Conservation (phyloP, 2,329 filamentous ascomycete genomes). For the Pyrenochaeta sp. region DNA sequence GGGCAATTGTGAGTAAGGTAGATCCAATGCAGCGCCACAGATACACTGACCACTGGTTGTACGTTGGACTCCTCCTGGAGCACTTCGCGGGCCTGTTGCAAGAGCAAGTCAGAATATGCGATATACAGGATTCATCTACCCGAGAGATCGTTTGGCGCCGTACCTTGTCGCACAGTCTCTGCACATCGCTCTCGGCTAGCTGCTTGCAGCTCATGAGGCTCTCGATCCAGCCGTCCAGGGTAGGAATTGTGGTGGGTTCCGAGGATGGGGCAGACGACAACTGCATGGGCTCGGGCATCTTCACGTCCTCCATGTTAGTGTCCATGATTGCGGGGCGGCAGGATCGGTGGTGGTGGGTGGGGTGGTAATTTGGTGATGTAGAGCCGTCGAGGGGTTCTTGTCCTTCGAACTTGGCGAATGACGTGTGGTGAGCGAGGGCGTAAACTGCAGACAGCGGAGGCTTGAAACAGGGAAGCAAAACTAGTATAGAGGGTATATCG, state of each 20-base stretch:
- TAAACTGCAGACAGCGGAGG: conserved; percentile 11
- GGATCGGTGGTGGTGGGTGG: conserved; percentile 30
- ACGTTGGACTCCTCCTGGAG: conserved; percentile 98
- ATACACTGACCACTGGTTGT: conserved; percentile 84
- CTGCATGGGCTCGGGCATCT: conserved; percentile 80
- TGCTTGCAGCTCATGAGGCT: conserved; percentile 99
- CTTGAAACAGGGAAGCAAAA: conserved; percentile 2
- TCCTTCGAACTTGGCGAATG: conserved; percentile 50
- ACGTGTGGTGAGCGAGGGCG: conserved; percentile 39
- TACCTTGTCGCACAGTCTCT: conserved; percentile 97
- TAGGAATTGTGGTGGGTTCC: conserved; percentile 90
- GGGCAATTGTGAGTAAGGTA: conserved; percentile 25
- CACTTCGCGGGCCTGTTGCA: conserved; percentile 84
- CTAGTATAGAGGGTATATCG: conserved; percentile 13
- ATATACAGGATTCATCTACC: background rate
- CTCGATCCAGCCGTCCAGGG: conserved; percentile 98
- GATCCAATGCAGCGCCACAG: background rate
- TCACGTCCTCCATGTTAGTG: conserved; percentile 98
- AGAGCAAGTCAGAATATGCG: conserved; percentile 22
- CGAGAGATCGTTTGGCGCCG: conserved; percentile 4
- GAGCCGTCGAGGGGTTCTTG: conserved; percentile 46
- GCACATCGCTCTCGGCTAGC: conserved; percentile 91
- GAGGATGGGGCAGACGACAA: conserved; percentile 71
- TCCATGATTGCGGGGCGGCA: conserved; percentile 72
- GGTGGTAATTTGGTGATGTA: conserved; percentile 37